These are phyloP conservation scores for Basipetospora chlamydospora DNA, from an alignment of 2,329 filamentous ascomycete species.

Conservation along the genomic window DNA sequence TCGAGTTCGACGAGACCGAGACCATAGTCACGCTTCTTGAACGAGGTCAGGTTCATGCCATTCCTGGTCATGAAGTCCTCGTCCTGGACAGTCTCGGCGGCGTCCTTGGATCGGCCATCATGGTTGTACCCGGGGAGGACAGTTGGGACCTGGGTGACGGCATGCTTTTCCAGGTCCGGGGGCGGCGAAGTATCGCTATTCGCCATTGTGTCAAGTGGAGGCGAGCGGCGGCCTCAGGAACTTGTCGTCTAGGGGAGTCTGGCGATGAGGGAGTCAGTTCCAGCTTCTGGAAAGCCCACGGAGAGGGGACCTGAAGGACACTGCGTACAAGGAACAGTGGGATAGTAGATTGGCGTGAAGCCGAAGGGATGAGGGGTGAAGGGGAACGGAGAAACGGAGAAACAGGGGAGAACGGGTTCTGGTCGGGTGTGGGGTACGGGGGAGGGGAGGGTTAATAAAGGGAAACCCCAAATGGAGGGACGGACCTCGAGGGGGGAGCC, in stretches of 20 bases:
- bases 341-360: too few species aligned
- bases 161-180: slow-evolving; percentile 8
- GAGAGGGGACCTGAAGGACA: too few species aligned
- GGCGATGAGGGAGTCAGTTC: too few species aligned
- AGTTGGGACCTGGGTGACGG: slow-evolving; percentile 2
- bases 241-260: too few species aligned
- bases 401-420: not conserved
- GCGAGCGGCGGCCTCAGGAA: too few species aligned
- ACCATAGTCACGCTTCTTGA: slow-evolving; percentile 21
- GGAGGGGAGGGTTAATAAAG: too few species aligned
- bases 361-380: not conserved
- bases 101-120: slow-evolving; percentile 1
- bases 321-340: too few species aligned
- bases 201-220: slow-evolving; percentile 7
- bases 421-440: not conserved
- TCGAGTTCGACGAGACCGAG: slow-evolving; percentile 22
- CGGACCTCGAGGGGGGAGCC: too few species aligned
- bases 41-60: slow-evolving; percentile 22
- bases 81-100: slow-evolving; percentile 12
- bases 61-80: slow-evolving; percentile 22
- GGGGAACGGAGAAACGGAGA: not conserved
- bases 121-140: slow-evolving; percentile 6
- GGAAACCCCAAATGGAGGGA: too few species aligned
- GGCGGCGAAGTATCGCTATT: slow-evolving; percentile 4
- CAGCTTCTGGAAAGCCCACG: too few species aligned